A percentile compares a stretch with the other conserved stretches of the same genome.
phyloP scores from a whole-genome alignment of 257 asterid species.

The Verbena officinalis region DNA sequence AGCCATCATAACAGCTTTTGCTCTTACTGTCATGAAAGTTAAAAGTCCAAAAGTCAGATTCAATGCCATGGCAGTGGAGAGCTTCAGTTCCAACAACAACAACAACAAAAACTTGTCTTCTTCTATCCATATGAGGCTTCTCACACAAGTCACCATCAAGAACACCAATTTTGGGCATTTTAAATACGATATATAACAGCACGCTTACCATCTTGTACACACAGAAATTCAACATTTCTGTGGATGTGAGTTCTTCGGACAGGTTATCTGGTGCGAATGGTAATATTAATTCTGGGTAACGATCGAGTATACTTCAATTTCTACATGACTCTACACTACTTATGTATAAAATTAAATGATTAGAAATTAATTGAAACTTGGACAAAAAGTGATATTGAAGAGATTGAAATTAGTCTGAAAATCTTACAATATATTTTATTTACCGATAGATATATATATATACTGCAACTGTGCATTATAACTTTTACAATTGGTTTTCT shows the following conservation, averaged over 20 bases:
- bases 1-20: constrained; percentile 5
- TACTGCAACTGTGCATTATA: no score
- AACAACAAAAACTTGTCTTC: constrained; percentile 13
- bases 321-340: no score
- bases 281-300: background rate
- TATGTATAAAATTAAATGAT: no score
- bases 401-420: no score
- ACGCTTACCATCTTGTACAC: constrained; percentile 29
- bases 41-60: constrained; percentile 31
- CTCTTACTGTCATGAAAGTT: constrained; percentile 29
- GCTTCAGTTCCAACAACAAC: constrained; percentile 19
- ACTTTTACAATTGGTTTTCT: no score
- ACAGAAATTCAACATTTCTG: background rate
- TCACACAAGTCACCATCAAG: constrained; percentile 20
- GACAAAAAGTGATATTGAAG: no score
- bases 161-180: constrained; percentile 38
- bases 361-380: no score
- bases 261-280: background rate
- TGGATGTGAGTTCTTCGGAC: constrained; percentile 12
- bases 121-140: constrained; percentile 26
- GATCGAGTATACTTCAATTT: no score
- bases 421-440: no score
- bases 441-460: no score
- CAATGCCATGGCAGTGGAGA: constrained; percentile 18
- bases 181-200: constrained; percentile 25